A percentile compares a stretch with the other conserved stretches of the same genome.
Evolutionary conservation across 1,284 basidiomycete genomes (phyloP).

Genomic region (Spongiforma sp.): DNA sequence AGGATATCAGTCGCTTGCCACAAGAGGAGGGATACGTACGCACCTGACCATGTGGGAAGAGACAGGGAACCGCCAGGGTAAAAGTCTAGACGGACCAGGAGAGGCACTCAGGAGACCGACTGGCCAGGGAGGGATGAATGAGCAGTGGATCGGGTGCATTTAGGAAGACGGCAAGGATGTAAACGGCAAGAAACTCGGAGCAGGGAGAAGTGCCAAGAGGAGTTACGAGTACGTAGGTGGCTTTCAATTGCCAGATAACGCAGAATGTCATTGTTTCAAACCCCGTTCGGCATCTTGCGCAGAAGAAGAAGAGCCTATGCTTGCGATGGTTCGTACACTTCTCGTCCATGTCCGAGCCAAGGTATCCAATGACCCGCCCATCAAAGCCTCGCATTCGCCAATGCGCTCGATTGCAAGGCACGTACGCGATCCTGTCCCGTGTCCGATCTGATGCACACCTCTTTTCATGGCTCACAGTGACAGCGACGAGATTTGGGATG

Average conservation of each 20-base stretch:
- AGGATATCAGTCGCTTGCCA: slow-evolving; percentile 1
- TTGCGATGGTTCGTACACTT: too few relatives aligned
- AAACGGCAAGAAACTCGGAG: slow-evolving; percentile 60
- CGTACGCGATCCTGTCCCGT: slow-evolving; percentile 49
- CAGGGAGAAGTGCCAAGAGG: slow-evolving; percentile 62
- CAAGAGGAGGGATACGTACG: background rate
- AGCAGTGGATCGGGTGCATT: slow-evolving; percentile 52
- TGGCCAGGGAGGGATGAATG: slow-evolving; percentile 62
- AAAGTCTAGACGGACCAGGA: slow-evolving; percentile 74
- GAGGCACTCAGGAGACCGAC: slow-evolving; percentile 53
- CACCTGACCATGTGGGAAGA: slow-evolving; percentile 65
- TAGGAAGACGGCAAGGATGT: slow-evolving; percentile 69
- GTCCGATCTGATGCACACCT: slow-evolving; percentile 47
- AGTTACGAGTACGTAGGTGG: too few relatives aligned
- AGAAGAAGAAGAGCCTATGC: too few relatives aligned
- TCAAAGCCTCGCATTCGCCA: slow-evolving; percentile 76
- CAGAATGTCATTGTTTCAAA: too few relatives aligned
- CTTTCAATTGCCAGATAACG: too few relatives aligned
- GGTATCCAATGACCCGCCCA: slow-evolving; percentile 7
- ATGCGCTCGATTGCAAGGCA: slow-evolving; percentile 74
- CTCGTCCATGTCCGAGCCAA: background rate
- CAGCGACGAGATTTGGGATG: slow-evolving; percentile 81
- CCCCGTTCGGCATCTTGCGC: too few relatives aligned
- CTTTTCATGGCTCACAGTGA: too few relatives aligned
- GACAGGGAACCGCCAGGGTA: slow-evolving; percentile 67